Evolutionary conservation across 441 rosid genomes (phyloP), one percentile per base, ranked within the genome.

Genomic region (Eruca vesicaria): DNA sequence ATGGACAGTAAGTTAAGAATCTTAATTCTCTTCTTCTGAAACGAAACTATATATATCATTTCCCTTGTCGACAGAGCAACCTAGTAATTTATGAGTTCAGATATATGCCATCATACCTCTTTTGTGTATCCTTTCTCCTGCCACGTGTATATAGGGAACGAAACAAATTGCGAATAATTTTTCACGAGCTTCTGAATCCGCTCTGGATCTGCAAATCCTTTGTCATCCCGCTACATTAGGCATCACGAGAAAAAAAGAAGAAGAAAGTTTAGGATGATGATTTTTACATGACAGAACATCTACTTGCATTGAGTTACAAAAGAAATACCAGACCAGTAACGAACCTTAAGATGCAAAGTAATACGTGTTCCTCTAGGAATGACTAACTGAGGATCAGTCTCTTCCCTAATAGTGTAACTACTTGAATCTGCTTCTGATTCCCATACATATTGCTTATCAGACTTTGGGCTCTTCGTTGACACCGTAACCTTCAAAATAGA

Each of bases 101-200:
- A 66, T 20, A 43, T 16, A 58, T 45, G 63, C 7, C 32, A 59
- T 35, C 72, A 71, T 78, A 94, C 99, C 96, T 94, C 99, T 85
- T 90, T 94, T 52, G 99, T 90, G 77, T 76, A 81, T 68, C 99
- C 99, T 55, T 94, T 94, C 78, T 94, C 98, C 86, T 87, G 96
- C 99, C 99, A 94, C 0, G 92, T 92, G 81, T 88, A 94, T 62
- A 94, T 92, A 11, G 98, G 99, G 78, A 94, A 94, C 14, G 99
- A 94, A 80, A 94, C 97, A 66, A 94, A 92, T 80, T 95, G 97
- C n/a, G 99, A 95, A 63, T 95, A 95, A 83, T 92, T 95, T 76
- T 86, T 95, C 83, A 95, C 96, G 23, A 95, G 98, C 91, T 84
- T 95, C 81, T 91, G 86, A 78, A 95, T 78, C 75, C 96, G 81